Evolutionary conservation across 2,329 filamentous ascomycete genomes (phyloP).

Genomic region (Pseudogymnoascus sp.): DNA sequence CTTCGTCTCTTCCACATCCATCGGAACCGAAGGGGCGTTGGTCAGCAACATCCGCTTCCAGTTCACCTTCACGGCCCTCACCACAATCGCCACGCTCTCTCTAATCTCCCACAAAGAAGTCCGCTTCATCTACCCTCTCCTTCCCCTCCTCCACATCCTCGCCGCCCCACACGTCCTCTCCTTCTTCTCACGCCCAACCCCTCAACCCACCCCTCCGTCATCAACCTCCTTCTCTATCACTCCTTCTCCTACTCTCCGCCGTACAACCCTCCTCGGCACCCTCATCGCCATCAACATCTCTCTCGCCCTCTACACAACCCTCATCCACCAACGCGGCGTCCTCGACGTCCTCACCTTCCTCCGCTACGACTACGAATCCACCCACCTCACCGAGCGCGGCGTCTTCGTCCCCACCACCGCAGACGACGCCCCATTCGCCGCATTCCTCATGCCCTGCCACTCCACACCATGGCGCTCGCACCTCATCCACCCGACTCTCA

Average conservation of each 20-base stretch:
- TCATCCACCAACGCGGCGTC: conserved; percentile 73
- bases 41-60: conserved; percentile 41
- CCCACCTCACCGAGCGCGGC: conserved; percentile 39
- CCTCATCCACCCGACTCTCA: conserved; percentile 64
- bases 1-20: conserved; percentile 39
- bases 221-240: conserved; percentile 25
- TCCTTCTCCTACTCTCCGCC: conserved; percentile 32
- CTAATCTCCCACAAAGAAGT: conserved; percentile 92
- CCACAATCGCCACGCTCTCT: conserved; percentile 58
- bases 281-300: conserved; percentile 58
- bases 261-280: conserved; percentile 46
- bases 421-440: conserved; percentile 49
- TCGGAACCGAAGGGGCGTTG: conserved; percentile 20
- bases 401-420: conserved; percentile 22
- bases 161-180: conserved; percentile 57
- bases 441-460: conserved; percentile 93
- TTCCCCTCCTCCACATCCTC: conserved; percentile 78
- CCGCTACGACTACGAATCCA: conserved; percentile 59
- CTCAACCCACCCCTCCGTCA: neutral
- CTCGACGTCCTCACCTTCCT: conserved; percentile 67
- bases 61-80: conserved; percentile 49
- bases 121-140: conserved; percentile 87
- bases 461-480: conserved; percentile 91
- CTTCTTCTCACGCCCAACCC: conserved; percentile 47
- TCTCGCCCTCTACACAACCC: conserved; percentile 65